These are phyloP conservation scores for Mortierella sp. DNA, from an alignment of 371 early-diverging fungal species.

Conservation along the genomic window DNA sequence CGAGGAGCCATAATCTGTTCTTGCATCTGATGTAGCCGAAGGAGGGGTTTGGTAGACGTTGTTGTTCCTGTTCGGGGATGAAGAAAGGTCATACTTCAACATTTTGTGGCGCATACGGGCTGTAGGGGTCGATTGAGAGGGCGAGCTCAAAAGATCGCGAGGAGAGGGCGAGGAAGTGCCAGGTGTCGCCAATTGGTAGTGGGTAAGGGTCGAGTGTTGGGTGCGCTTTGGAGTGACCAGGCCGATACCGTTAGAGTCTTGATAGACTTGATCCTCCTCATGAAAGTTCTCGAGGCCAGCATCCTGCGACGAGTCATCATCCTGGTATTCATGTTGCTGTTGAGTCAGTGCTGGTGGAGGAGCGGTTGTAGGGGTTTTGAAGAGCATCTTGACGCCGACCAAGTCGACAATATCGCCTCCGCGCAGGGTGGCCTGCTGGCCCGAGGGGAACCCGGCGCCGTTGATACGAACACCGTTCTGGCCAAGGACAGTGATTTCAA, in stretches of 20 bases:
- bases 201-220: not conserved
- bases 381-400: slow-evolving; percentile 57
- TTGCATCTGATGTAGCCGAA: slow-evolving; percentile 42
- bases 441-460: slow-evolving; percentile 51
- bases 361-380: slow-evolving; percentile 26
- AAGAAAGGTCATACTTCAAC: slow-evolving; percentile 38
- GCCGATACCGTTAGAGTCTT: slow-evolving; percentile 18
- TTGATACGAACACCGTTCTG: slow-evolving; percentile 66
- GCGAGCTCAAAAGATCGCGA: slow-evolving; percentile 18
- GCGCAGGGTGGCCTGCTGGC: slow-evolving; percentile 37
- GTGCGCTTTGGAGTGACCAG: slow-evolving; percentile 38
- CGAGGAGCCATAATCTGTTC: slow-evolving; percentile 37
- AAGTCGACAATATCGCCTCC: slow-evolving; percentile 54
- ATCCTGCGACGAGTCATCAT: slow-evolving; percentile 15
- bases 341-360: slow-evolving; percentile 5
- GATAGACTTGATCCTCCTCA: not conserved
- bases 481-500: slow-evolving; percentile 68
- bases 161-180: slow-evolving; percentile 35
- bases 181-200: slow-evolving; percentile 34
- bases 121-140: slow-evolving; percentile 37
- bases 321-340: slow-evolving; percentile 23
- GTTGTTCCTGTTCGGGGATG: slow-evolving; percentile 7
- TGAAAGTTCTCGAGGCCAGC: slow-evolving; percentile 2
- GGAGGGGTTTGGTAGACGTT: slow-evolving; percentile 36
- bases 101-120: slow-evolving; percentile 54